Conservation (phyloP, 257 asterid genomes). For the Ballota nigra region DNA sequence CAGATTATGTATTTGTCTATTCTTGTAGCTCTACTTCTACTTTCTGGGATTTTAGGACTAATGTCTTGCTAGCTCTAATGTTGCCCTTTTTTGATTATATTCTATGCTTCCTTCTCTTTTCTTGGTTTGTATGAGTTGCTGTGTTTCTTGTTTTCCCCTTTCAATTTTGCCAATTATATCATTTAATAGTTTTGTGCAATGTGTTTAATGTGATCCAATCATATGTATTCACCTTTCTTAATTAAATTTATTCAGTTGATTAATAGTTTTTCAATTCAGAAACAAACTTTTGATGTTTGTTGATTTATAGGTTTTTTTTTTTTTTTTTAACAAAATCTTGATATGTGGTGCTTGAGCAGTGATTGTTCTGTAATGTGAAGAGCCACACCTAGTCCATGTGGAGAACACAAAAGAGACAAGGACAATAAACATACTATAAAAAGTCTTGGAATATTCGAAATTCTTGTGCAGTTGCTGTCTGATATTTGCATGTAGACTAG, state of each 20-base stretch:
- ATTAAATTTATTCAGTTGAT: background rate
- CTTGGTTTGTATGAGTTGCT: background rate
- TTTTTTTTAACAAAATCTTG: background rate
- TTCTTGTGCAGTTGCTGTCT: background rate
- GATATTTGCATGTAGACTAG: background rate
- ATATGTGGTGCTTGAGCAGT: background rate
- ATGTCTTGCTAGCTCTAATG: slow-evolving; percentile 6
- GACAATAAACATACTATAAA: background rate
- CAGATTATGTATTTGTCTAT: slow-evolving; percentile 16
- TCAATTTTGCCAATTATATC: background rate
- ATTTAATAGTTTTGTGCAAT: background rate
- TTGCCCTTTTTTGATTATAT: background rate
- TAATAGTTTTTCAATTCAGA: background rate
- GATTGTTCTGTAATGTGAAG: background rate
- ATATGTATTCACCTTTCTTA: background rate
- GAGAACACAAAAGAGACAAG: background rate
- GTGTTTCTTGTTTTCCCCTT: background rate
- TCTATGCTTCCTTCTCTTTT: background rate
- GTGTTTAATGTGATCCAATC: background rate
- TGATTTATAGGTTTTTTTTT: too few relatives aligned
- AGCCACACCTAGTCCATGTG: background rate
- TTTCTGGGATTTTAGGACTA: slow-evolving; percentile 15
- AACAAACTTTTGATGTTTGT: background rate
- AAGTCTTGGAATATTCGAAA: background rate
- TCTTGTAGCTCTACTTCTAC: slow-evolving; percentile 18